Conservation (phyloP, 1,284 basidiomycete genomes). For the Sporisorium exsertum region DNA sequence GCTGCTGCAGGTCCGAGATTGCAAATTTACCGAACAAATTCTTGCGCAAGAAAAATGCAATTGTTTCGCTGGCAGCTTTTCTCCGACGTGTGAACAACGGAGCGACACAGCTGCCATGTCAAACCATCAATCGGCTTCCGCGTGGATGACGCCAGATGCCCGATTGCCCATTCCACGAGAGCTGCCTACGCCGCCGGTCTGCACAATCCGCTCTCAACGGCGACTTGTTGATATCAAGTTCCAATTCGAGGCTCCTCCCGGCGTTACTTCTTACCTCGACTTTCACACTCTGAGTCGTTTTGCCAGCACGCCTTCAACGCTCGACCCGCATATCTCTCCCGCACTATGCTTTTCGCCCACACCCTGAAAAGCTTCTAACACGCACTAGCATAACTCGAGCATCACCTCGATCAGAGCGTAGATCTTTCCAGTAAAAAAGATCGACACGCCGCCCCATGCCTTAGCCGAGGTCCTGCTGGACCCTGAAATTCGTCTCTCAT, state of each 20-base stretch:
- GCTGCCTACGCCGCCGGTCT: background rate
- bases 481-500: too few species aligned
- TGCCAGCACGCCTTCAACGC: background rate
- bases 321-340: background rate
- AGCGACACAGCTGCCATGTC: too few species aligned
- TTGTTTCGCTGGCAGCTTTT: conserved; percentile 1
- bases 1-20: conserved; percentile 1
- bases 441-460: too few species aligned
- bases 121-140: background rate
- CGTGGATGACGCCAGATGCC: too few species aligned
- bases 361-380: too few species aligned
- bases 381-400: too few species aligned
- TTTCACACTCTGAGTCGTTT: background rate
- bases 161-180: background rate
- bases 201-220: background rate
- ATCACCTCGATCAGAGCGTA: too few species aligned
- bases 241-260: background rate
- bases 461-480: too few species aligned
- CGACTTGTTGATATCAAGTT: background rate
- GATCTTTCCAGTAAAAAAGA: too few species aligned
- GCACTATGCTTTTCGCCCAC: too few species aligned
- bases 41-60: too few species aligned
- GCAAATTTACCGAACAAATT: background rate
- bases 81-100: conserved; percentile 4
- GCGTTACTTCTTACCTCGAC: background rate